Base-by-base conservation (phyloP, 1,139 yeast species). In the Blastobotrys arbuscula region DNA sequence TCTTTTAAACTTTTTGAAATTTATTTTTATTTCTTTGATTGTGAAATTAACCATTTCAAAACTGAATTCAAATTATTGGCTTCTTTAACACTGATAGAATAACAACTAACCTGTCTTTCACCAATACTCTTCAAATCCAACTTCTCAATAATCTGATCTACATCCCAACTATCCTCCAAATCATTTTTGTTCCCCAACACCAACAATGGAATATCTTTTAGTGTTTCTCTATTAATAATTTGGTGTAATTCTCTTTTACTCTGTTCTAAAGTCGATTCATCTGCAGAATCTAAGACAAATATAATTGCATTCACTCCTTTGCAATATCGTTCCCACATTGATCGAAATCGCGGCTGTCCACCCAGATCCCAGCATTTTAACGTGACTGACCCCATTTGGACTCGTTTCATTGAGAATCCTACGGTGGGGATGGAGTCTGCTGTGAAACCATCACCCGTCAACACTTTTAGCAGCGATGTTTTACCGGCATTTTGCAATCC, bases 401-500 rank as follows among this genome's bases (percentile, higher is more conserved):
- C 64, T 42, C 66, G 55, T 48, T 67, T 67, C 69, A 68, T 65
- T 10, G 71, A 65, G 53, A 69, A 68, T 20, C 72, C 72, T 15
- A 68, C 70, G 5, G 72, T 68, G 3, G 72, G 72, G 44, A 68
- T 66, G 12, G 72, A 64, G 48, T 68, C 71, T 28, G 66, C 59
- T 3, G 64, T 59, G 54, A 67, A 67, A 19, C 61, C 59, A 19
- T 66, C 69, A 16, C 71, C 71, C 58, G 30, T 21, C 18, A 68
- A 55, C 18, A 64, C 71, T 18, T 59, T 56, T 43, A 68, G 51
- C 23, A 68, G 54, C 21, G 71, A 66, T 6, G 72, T 67, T 49
- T 68, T 68, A 31, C 72, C 72, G 13, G 71, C 71, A 56, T 68
- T 69, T 53, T 68, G 72, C n/a, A 68, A 59, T 9, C 72, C 72